Evolutionary conservation across 257 asterid species (phyloP).

Genomic region (Catharanthus roseus): DNA sequence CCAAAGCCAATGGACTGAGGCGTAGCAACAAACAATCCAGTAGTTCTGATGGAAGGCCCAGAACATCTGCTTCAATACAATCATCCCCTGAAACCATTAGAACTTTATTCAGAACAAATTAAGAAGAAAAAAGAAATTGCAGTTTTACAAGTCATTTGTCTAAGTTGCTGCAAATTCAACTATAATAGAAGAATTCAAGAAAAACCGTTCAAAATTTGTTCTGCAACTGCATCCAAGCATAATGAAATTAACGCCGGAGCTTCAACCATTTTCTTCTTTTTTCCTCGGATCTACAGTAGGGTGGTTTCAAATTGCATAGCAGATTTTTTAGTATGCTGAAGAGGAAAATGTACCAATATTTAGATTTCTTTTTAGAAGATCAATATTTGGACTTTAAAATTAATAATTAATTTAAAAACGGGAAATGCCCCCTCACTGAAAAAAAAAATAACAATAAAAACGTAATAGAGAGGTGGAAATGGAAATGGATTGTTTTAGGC

Average conservation of each 20-base stretch:
- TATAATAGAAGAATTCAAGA: not conserved
- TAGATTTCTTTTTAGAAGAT: too few relatives aligned
- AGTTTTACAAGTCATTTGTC: too few relatives aligned
- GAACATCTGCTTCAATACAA: slow-evolving; percentile 34
- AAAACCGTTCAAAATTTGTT: slow-evolving; percentile 49
- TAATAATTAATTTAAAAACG: too few relatives aligned
- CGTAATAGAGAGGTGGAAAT: too few relatives aligned
- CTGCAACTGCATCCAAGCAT: slow-evolving; percentile 46
- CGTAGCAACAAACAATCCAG: slow-evolving; percentile 50
- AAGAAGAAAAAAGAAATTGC: too few relatives aligned
- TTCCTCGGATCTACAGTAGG: not conserved
- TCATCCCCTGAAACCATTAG: slow-evolving; percentile 30
- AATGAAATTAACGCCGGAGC: slow-evolving; percentile 50
- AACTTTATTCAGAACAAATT: not conserved
- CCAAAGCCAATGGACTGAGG: slow-evolving; percentile 69
- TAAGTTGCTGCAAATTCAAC: not conserved
- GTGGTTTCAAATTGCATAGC: not conserved
- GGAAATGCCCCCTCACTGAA: too few relatives aligned
- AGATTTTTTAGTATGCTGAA: not conserved
- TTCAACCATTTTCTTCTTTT: slow-evolving; percentile 24
- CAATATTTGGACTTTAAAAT: too few relatives aligned
- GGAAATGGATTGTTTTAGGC: too few relatives aligned
- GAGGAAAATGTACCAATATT: not conserved
- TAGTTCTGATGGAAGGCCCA: slow-evolving; percentile 61
- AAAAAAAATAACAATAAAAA: too few relatives aligned